Base-by-base conservation (phyloP, 176 grass and related monocot genomes). In the Tuctoria greenei region DNA sequence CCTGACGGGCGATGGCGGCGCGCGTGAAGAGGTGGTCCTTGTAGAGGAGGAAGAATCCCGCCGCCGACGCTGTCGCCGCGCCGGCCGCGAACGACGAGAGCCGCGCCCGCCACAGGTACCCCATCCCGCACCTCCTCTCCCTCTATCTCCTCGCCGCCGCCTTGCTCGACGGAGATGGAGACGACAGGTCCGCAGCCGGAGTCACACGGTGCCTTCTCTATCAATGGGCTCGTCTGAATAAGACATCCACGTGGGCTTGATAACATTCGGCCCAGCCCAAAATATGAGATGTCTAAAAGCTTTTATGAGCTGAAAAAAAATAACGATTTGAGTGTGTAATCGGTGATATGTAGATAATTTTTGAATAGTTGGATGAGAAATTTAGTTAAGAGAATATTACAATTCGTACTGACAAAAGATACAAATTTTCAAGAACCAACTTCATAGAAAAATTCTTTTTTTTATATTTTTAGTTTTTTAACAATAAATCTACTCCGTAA, bases 11-110 rank as follows among this genome's bases (percentile, higher is more conserved):
- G 63, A 93, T 79, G 71, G 88, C 74, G 49, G 84, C 69, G 72
- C 87, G 90, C 45, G 83, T 55, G 65, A 91, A 28, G 68, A 88
- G 81, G 77, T 93, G 87, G 75, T 97, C 93, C 83, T 90, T 90
- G 88, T 97, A 97, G 71, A 97, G 69, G 72, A 91, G 71, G 74
- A 81, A 93, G 64, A 91, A 93, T 4, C 88, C 90, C 17, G 80
- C 77, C 12, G 85, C 75, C 66, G 88, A 90, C 6, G 90, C 63
- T 51, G 88, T 59, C 25, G 83, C 70, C 1, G 80, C 81, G 64
- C 90, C 93, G 31, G 81, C 88, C 5, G 85, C 54, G 83, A 97
- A 97, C 50, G 93, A 86, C 0, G 90, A 86, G 27, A 93, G 85
- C 43, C 93, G 84, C 67, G 88, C 90, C 64, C 90, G 41, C 74